Evolutionary conservation across 306 rosid genomes (phyloP), one percentile per base, ranked within the genome.

Genomic region (Pachyrhizus erosus): DNA sequence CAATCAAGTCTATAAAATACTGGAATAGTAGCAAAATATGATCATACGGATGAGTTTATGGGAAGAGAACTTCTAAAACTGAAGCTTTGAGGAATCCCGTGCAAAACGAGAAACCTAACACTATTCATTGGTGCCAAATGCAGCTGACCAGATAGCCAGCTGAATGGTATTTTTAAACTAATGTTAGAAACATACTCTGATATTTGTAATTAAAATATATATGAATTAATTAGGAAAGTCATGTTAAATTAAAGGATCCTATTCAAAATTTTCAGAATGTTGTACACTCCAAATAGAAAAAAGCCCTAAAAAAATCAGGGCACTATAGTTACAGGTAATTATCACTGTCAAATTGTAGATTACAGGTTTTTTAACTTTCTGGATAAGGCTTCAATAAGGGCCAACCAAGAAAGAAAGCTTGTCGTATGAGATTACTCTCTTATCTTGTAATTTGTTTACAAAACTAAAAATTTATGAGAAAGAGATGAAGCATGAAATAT

Each of bases 331-430:
- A 5, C 61, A 15, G 77, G 43, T 12, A 24, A 60, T 60, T 60
- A 72, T 27, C 42, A 49, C 45, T 48, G 77, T 48, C 43, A 48
- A 49, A 48, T 48, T 48, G 45, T 9, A 71, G 26, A 24, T 72
- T 10, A 27, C 40, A 45, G 13, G 58, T 11, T n/a, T 51, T 31
- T 33, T n/a, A 33, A 52, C 31, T 51, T 73, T 31, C 77, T 27
- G 62, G 42, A 48, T 72, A 48, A 74, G 40, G 37, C 67, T 54
- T 75, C 69, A 39, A 58, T 10, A 24, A 58, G 34, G 66, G n/a
- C 66, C 34, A 58, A 75, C 69, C 69, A 75, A 75, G 48, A 73
- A 51, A 18, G 64, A 51, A 51, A 51, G 31, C 48, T 51, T 73
- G 2, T 4, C 27, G 9, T 21, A 70, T 70, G 37, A 21, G 18